Percentiles rank a stretch among this genome's conserved stretches.
Evolutionary conservation across 176 grass and related monocot genomes (phyloP).

Genomic region (Phyllostachys edulis): DNA sequence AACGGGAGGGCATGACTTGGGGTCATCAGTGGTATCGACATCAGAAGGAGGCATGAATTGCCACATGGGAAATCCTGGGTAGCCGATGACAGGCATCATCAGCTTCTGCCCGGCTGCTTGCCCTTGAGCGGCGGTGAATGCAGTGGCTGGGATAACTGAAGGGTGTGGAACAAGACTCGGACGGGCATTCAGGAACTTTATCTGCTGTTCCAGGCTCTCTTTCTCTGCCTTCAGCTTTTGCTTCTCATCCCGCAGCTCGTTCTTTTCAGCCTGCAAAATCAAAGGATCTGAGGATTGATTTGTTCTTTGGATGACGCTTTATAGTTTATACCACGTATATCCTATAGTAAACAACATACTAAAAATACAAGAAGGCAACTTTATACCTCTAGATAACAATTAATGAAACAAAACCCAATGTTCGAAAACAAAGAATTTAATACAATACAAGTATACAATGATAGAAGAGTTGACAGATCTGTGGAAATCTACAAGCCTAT

Average conservation of each 20-base stretch:
- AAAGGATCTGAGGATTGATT: not conserved
- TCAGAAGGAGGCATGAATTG: conserved; percentile 89
- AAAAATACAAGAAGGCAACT: not conserved
- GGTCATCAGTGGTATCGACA: conserved; percentile 85
- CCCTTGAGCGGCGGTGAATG: conserved; percentile 52
- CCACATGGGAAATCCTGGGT: conserved; percentile 94
- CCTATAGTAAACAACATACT: not conserved
- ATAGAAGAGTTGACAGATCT: not conserved
- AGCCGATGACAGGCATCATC: conserved; percentile 87
- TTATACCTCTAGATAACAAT: not conserved
- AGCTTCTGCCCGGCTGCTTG: conserved; percentile 66
- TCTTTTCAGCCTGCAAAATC: conserved; percentile 81
- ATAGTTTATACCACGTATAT: not conserved
- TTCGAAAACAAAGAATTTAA: not conserved
- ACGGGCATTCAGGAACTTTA: conserved; percentile 69
- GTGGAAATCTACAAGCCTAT: not conserved
- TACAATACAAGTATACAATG: not conserved
- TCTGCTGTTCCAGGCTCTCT: conserved; percentile 85
- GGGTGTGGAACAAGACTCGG: conserved; percentile 49
- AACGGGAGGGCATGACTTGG: conserved; percentile 75
- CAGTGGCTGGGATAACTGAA: conserved; percentile 59
- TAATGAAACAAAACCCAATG: not conserved
- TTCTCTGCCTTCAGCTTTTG: conserved; percentile 90
- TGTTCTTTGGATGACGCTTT: not conserved
- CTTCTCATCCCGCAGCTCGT: conserved; percentile 90